Percentiles rank a stretch among this genome's conserved stretches.
Conservation (phyloP, 495 filamentous ascomycete genomes). For the Penicillium ucsense region DNA sequence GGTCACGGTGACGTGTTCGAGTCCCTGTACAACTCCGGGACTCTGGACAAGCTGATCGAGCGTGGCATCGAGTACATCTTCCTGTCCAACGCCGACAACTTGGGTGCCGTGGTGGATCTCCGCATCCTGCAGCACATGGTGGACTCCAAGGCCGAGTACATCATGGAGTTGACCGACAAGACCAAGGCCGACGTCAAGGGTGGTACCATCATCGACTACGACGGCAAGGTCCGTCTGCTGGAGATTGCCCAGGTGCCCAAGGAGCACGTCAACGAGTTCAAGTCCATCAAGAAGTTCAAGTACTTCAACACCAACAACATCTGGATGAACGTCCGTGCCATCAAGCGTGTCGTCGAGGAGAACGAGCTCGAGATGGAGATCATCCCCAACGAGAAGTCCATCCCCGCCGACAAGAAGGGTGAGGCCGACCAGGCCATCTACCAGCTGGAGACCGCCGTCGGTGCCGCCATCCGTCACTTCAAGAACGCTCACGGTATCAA, state of each 20-base stretch:
- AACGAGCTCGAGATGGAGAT: constrained; percentile 99
- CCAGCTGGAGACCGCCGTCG: constrained; percentile 97
- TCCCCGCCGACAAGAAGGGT: constrained; percentile 98
- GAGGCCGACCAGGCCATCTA: constrained; percentile 96
- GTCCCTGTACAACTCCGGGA: constrained; percentile 98
- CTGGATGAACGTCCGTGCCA: constrained; percentile 95
- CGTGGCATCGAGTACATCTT: constrained; percentile 97
- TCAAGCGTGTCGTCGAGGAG: constrained; percentile 98
- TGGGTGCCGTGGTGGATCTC: constrained; percentile 94
- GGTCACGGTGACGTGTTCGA: constrained; percentile 99
- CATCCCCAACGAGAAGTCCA: constrained; percentile 97
- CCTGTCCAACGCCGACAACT: constrained; percentile 97
- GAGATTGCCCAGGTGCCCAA: constrained; percentile 99
- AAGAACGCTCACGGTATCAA: constrained; percentile 98
- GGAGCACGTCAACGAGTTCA: constrained; percentile 99
- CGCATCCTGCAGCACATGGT: constrained; percentile 99
- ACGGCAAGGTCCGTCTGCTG: constrained; percentile 87
- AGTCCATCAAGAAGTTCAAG: constrained; percentile 99
- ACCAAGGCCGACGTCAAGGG: constrained; percentile 99
- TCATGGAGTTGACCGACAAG: constrained; percentile 99
- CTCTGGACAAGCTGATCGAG: constrained; percentile 88
- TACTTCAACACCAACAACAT: constrained; percentile 99
- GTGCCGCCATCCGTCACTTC: constrained; percentile 98
- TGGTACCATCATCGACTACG: constrained; percentile 99
- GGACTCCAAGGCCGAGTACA: constrained; percentile 89